Evolutionary conservation across 2,329 filamentous ascomycete genomes (phyloP), one percentile per base, ranked within the genome.

Genomic region (Colletotrichum karsti): DNA sequence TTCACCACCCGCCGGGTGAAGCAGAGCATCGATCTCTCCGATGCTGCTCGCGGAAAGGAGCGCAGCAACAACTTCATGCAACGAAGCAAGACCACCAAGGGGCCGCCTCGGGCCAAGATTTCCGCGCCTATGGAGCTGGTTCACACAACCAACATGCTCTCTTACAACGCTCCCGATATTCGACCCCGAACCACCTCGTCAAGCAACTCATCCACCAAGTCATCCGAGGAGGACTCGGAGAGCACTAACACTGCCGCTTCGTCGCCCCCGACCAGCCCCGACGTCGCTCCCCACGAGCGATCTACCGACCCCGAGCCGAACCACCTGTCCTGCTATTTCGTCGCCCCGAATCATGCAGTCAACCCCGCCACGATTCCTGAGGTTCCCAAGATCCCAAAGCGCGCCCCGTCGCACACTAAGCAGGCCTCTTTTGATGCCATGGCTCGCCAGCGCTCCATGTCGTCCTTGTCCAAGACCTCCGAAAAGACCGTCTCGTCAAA

Each of bases 81-180:
- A 53, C 84, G 86, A 73, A 87, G 83, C 79, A 84, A 83, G 74
- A 85, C 84, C 46, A 81, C 80, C 74, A 87, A 85, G 77, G 79
- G 77, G 65, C 73, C 74, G 71, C 72, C 76, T 90, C 72, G 88
- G 91, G 67, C 79, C 86, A 91, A 94, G 83, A 99, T 99, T 77
- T 99, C 96, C 1, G 89, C 87, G 3, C 96, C 96, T 1, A 87
- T 97, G 59, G 91, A 94, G 79, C 87, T 99, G 70, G 85, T 98
- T 54, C 97, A 96, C 67, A 97, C 95, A 5, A 98, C 96, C 73
- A 99, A 98, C 81, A 94, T 97, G 88, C 91, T 98, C 61, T 94
- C 94, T 7, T 97, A 97, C 86, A 95, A 95, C 77, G 95, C 96
- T 9, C 95, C 95, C 56, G 92, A 98, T 77, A 90, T 98, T 70